Evolutionary conservation across 257 asterid genomes (phyloP), one percentile per base, ranked within the genome.

Genomic region (Thymus quinquecostatus): DNA sequence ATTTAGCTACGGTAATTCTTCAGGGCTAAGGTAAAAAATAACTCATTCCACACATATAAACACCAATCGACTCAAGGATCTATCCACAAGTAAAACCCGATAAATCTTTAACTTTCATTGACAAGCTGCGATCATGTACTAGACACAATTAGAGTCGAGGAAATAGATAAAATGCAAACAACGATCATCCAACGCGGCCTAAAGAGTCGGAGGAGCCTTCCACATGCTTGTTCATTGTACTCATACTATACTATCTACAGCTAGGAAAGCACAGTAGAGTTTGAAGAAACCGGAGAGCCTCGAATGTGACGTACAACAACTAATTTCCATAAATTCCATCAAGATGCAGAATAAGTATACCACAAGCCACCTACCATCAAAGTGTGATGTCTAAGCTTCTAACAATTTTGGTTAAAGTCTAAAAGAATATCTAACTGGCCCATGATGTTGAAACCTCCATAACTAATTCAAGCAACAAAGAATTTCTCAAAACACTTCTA

Each of bases 281-380:
- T 13, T n/a, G 49, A 32, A 9, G 21, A 1, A 7, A 13, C 0
- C 13, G 12, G 33, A 8, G 34, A 69, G 56, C 64, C 14, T 29
- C 10, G 10, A 49, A 59, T 70, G 68, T 59, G 60, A 70, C 66
- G 5, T 36, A 49, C 14, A 70, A 60, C 51, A 48, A 71, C 68
- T 50, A 69, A 48, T 49, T 45, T 69, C 47, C 49, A 44, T 13
- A 33, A 7, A 40, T 2, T 21, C 21, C 21, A 21, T 21, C 21
- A 21, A 21, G 21, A 21, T 3, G 43, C 41, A 51, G 47, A 71
- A 49, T 28, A 48, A 4, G 41, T 28, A 60, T 5, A 21, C 41
- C 51, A 34, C 68, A 21, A 9, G 51, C 41, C 10, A 69, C 47
- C 74, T 1, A 43, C 66, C 45, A 40, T 53, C 57, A 1, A 11